Conservation (phyloP, 2,329 filamentous ascomycete species). For the Apiospora aurea region DNA sequence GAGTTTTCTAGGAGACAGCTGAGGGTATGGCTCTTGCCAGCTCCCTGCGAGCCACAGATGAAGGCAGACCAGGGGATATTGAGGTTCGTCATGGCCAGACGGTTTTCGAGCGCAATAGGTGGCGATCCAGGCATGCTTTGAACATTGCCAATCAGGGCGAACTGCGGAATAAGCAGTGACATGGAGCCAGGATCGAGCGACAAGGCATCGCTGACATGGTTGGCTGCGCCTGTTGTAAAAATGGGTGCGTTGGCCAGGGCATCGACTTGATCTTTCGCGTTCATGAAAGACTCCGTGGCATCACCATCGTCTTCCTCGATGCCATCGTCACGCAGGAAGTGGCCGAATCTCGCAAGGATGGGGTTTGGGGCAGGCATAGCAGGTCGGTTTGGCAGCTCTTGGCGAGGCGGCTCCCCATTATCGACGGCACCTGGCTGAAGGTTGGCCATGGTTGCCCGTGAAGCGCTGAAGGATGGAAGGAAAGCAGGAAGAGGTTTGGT, state of each 20-base stretch:
- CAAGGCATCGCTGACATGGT: neutral
- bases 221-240: neutral
- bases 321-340: neutral
- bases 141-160: slow-evolving; percentile 32
- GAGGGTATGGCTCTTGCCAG: slow-evolving; percentile 66
- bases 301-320: neutral
- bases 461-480: neutral
- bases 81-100: slow-evolving; percentile 53
- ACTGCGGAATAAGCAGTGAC: slow-evolving; percentile 29
- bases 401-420: neutral
- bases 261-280: neutral
- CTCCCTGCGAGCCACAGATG: slow-evolving; percentile 66
- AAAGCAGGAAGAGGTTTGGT: neutral
- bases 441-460: neutral
- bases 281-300: neutral
- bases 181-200: neutral
- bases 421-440: neutral
- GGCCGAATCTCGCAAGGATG: neutral
- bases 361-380: neutral
- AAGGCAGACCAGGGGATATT: slow-evolving; percentile 63
- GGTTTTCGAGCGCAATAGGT: slow-evolving; percentile 27
- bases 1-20: slow-evolving; percentile 64
- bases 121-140: slow-evolving; percentile 16
- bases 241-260: neutral
- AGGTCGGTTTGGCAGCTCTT: neutral